Evolutionary conservation across 192 early-diverging fungal genomes (phyloP).

Genomic region (Chytriomyces confervae): DNA sequence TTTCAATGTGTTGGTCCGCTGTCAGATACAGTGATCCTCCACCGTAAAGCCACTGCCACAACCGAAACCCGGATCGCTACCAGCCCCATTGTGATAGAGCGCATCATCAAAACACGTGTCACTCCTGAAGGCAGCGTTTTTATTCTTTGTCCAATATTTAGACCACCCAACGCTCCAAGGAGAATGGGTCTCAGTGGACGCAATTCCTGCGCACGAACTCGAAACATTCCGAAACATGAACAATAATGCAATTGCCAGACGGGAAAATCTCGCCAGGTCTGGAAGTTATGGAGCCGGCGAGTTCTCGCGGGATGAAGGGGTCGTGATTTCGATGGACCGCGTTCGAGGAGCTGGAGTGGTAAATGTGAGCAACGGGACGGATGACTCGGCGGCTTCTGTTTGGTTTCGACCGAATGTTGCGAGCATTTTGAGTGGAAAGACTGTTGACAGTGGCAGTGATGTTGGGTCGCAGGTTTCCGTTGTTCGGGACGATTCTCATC

Average conservation of each 20-base stretch:
- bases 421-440: not conserved
- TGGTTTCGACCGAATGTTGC: no score
- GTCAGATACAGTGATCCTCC: no score
- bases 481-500: no score
- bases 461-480: no score
- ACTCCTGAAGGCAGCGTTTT: not conserved
- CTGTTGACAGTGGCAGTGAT: no score
- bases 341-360: not conserved
- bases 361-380: not conserved
- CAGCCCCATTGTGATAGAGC: not conserved
- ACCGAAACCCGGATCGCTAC: not conserved
- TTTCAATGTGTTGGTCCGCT: no score
- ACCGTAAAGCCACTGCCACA: not conserved
- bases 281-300: not conserved
- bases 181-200: not conserved
- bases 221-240: not conserved
- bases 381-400: not conserved
- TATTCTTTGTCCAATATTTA: not conserved
- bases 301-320: not conserved
- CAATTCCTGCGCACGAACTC: not conserved
- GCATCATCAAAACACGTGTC: not conserved
- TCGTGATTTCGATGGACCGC: not conserved
- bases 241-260: not conserved
- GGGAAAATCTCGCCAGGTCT: not conserved
- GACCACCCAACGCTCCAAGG: not conserved